Evolutionary conservation across 2,329 filamentous ascomycete genomes (phyloP), one percentile per base, ranked within the genome.

Genomic region (Colletotrichum sojae): DNA sequence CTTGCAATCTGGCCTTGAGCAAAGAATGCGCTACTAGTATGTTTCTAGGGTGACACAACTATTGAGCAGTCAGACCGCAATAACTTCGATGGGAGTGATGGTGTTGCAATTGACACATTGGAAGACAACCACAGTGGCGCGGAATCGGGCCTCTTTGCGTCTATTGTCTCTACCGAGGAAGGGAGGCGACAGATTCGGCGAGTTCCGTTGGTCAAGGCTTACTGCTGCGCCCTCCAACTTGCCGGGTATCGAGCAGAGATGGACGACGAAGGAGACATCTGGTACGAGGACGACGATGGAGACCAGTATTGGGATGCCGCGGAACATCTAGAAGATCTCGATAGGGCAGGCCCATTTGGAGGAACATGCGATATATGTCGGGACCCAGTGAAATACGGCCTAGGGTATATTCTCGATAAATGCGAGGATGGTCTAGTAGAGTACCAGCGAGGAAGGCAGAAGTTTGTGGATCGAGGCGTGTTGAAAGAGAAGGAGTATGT

Each of bases 261-360:
- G 65, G 66, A 59, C 8, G 46, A 40, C 8, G 71, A 67, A 2
- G 65, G 71, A 8, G 64, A 73, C 48, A 48, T 73, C 3, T 73
- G 67, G 70, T 73, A 53, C n/a, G 70, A 72, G 8, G 46, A 59
- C n/a, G 65, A 72, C 3, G 67, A 72, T 12, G 64, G 62, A 0
- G 70, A 71, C 10, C 54, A 22, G 4, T 73, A 73, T 49, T 64
- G 59, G n/a, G 70, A 71, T 52, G 70, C 70, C 0, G 16, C 20
- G 18, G 63, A 71, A 15, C 25, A 46, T 6, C 60, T 55, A 1
- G 18, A 10, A 2, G 52, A 43, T 15, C 16, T 22, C 16, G 12
- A 48, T 16, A 16, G n/a, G 18, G 18, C 4, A 18, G 3, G 13
- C 49, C 27, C 25, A 9, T 22, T 55, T 2, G 22, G 25, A 13